Evolutionary conservation across 441 rosid genomes (phyloP), one percentile per base, ranked within the genome.

Genomic region (Pelargonium citronellum): DNA sequence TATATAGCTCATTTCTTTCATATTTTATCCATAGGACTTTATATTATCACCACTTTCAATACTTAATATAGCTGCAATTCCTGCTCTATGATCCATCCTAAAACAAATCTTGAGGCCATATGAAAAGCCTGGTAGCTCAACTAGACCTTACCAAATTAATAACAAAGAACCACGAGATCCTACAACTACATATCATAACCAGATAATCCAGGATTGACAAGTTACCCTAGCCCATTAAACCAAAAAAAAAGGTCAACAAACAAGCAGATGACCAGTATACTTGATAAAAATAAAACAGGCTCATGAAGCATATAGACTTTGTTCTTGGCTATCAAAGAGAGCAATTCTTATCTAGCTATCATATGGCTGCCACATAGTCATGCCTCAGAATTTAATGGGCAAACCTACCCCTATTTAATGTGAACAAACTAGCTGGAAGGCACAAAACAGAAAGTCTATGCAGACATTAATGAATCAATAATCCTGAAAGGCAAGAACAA

Each of bases 401-500:
- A 55, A 55, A 16, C 61, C 22, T 16, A 55, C 17, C 20, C 37
- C 37, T 30, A 30, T 30, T 30, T 30, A 30, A 30, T 30, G 37
- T 30, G 37, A 30, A 30, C 37, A 30, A 30, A 30, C 37, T 30
- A 30, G 37, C 37, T 30, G 37, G 37, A 30, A 30, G 37, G 37
- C 37, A 4, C 37, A 30, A 30, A 30, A 30, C 37, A 30, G 37
- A 27, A 27, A 30, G 37, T 3, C 37, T 30, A 30, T 3, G 5
- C 37, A 30, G 37, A 12, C 2, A 46, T 46, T 24, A 41, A 49
- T 15, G 15, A 24, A 55, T 16, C 22, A 67, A 68, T 34, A 64
- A 73, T 66, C 17, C 63, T 16, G 57, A 24, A 69, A 46, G 46
- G 57, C 30, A 30, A 41, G n/a, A 76, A 75, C 57, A 75, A 58